These are phyloP conservation scores for Colletotrichum zoysiae DNA, from an alignment of 2,329 filamentous ascomycete genomes.

Conservation along the genomic window DNA sequence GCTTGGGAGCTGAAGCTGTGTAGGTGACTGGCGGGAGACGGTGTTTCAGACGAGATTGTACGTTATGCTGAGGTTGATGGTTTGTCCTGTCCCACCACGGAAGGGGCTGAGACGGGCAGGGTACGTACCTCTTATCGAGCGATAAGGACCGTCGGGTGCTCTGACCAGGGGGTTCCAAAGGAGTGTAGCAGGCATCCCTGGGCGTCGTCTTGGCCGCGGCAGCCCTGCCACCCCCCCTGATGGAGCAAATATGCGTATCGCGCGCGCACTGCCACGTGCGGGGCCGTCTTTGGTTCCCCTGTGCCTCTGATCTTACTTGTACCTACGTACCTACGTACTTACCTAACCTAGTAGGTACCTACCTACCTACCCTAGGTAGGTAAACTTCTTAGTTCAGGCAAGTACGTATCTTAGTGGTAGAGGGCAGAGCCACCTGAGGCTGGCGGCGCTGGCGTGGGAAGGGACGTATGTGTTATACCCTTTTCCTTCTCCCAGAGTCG, in stretches of 20 bases:
- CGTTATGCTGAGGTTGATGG: slow-evolving; percentile 34
- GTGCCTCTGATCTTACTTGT: neutral
- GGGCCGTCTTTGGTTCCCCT: slow-evolving; percentile 23
- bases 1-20: slow-evolving; percentile 23
- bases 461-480: neutral
- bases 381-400: too few species aligned
- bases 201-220: neutral
- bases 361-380: too few species aligned
- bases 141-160: slow-evolving; percentile 25
- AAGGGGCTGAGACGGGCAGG: neutral
- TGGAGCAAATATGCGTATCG: slow-evolving; percentile 1
- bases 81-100: slow-evolving; percentile 10
- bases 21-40: slow-evolving; percentile 32
- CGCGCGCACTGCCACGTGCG: slow-evolving; percentile 38
- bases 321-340: too few species aligned
- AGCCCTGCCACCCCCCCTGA: neutral
- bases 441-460: slow-evolving; percentile 6
- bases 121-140: slow-evolving; percentile 32
- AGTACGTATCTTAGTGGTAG: too few species aligned
- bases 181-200: slow-evolving; percentile 4
- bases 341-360: too few species aligned
- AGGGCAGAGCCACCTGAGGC: slow-evolving; percentile 28
- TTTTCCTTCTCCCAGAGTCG: neutral
- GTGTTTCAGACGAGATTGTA: slow-evolving; percentile 42
- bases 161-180: slow-evolving; percentile 28